These are phyloP conservation scores for Aulographum hederae DNA, from an alignment of 2,329 filamentous ascomycete genomes.

Conservation along the genomic window DNA sequence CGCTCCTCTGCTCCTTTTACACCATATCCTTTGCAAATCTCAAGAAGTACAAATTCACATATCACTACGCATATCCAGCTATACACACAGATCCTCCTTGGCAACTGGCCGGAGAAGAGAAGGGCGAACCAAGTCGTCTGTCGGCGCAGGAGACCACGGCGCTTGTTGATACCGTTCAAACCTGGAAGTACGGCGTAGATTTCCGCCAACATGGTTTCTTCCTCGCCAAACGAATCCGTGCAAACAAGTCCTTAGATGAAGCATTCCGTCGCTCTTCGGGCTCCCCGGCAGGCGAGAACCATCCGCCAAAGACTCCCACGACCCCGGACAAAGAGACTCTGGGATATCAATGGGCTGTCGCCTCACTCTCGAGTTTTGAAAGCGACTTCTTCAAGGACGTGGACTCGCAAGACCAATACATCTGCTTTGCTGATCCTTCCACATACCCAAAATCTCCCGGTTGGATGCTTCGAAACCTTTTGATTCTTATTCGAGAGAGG, in stretches of 20 bases:
- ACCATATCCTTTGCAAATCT: conserved; percentile 87
- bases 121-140: conserved; percentile 30
- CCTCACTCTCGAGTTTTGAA: conserved; percentile 60
- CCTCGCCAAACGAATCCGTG: conserved; percentile 58
- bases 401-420: conserved; percentile 54
- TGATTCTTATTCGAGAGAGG: conserved; percentile 67
- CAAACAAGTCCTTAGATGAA: conserved; percentile 4
- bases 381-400: conserved; percentile 68
- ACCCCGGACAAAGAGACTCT: conserved; percentile 32
- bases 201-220: conserved; percentile 86
- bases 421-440: conserved; percentile 83
- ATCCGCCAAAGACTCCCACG: conserved; percentile 28
- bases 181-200: conserved; percentile 73
- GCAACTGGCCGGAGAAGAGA: conserved; percentile 32
- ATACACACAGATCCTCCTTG: conserved; percentile 77
- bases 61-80: conserved; percentile 93
- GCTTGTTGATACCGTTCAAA: conserved; percentile 67
- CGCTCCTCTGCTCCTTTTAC: conserved; percentile 73
- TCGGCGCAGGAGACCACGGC: conserved; percentile 52
- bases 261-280: neutral
- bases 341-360: conserved; percentile 61
- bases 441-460: conserved; percentile 76
- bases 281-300: conserved; percentile 9
- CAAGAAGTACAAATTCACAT: conserved; percentile 95
- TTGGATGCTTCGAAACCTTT: conserved; percentile 81